phyloP scores from a whole-genome alignment of 2,329 filamentous ascomycete species.

The Botryotinia calthae region DNA sequence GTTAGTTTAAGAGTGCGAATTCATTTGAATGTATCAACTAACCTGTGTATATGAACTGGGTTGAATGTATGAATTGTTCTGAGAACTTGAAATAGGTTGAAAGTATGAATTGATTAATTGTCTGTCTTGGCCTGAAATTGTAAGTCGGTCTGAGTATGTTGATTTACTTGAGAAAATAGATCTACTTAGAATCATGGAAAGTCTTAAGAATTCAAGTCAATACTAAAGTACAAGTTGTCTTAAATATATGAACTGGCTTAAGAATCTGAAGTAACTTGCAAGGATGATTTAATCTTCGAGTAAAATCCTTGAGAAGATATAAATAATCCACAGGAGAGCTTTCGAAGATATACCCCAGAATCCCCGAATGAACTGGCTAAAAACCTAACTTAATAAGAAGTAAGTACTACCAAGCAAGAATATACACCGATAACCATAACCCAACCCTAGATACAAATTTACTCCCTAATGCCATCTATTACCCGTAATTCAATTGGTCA shows the following conservation, averaged over 20 bases:
- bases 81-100: neutral
- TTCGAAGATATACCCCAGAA: neutral
- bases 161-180: neutral
- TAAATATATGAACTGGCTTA: neutral
- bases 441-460: accelerated
- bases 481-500: neutral
- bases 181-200: neutral
- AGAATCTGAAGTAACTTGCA: neutral
- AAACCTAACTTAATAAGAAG: neutral
- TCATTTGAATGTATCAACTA: neutral
- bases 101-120: neutral
- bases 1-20: neutral
- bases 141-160: neutral
- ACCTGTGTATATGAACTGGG: neutral
- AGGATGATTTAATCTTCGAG: neutral
- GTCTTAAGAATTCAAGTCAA: neutral
- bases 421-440: neutral
- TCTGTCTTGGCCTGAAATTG: neutral
- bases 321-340: neutral
- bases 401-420: neutral
- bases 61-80: neutral
- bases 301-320: neutral
- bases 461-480: neutral
- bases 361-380: neutral
- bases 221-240: neutral